Evolutionary conservation across 257 asterid genomes (phyloP).

Genomic region (Gentiana straminea): DNA sequence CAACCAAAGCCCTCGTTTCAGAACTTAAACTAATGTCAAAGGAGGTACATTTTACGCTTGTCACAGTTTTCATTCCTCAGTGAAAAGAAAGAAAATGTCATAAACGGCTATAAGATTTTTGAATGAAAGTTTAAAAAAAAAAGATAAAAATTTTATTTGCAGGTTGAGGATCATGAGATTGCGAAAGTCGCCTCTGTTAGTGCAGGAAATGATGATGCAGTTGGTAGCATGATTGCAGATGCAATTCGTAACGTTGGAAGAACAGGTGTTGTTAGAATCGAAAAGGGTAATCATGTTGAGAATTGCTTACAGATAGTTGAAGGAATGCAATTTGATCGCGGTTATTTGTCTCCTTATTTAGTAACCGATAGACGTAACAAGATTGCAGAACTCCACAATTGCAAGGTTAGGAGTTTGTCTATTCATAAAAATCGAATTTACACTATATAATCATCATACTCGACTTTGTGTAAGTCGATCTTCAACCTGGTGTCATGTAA

Average conservation of each 20-base stretch:
- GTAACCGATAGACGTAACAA: slow-evolving; percentile 62
- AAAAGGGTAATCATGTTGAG: slow-evolving; percentile 60
- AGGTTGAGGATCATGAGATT: slow-evolving; percentile 83
- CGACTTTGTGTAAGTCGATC: no score
- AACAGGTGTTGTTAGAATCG: slow-evolving; percentile 51
- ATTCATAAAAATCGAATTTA: no score
- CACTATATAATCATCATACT: no score
- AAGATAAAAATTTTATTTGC: not conserved
- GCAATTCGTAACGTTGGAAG: slow-evolving; percentile 65
- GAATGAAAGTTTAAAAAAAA: not conserved
- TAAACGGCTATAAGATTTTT: no score
- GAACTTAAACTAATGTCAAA: slow-evolving; percentile 74
- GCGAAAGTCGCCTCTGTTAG: slow-evolving; percentile 83
- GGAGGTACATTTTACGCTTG: slow-evolving; percentile 29
- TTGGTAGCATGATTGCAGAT: slow-evolving; percentile 61
- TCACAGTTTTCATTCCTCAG: not conserved
- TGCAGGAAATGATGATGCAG: slow-evolving; percentile 64
- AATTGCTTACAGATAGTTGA: slow-evolving; percentile 50
- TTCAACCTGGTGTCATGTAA: no score
- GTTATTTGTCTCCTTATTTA: slow-evolving; percentile 72
- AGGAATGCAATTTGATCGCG: slow-evolving; percentile 90
- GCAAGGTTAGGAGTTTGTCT: slow-evolving; percentile 47
- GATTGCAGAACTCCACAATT: slow-evolving; percentile 61
- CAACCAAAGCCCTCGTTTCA: slow-evolving; percentile 53
- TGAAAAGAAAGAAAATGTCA: not conserved